Evolutionary conservation across 108 stramenopile species (phyloP).

Genomic region (Chaetoceros tenuissimus): DNA sequence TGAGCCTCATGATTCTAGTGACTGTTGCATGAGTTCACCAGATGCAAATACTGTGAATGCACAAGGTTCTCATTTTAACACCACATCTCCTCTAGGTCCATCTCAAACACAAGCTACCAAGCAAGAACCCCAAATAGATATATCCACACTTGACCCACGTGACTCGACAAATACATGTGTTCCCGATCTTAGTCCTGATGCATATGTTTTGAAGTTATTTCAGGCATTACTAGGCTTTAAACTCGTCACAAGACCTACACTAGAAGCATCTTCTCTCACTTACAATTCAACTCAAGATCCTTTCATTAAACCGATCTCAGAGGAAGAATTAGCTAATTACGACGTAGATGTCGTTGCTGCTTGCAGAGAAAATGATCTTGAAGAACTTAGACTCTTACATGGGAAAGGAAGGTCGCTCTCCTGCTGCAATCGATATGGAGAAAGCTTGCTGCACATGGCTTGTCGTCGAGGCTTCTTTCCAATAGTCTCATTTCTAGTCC

Average conservation of each 20-base stretch:
- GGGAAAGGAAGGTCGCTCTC: conserved; percentile 16
- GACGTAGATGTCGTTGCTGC: conserved; percentile 35
- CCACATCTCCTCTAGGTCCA: no score
- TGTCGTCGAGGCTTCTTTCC: conserved; percentile 61
- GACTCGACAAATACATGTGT: no score
- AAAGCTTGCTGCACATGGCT: conserved; percentile 76
- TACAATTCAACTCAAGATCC: not conserved
- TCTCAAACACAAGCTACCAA: no score
- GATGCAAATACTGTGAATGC: no score
- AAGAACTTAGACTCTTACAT: conserved; percentile 23
- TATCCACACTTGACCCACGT: no score
- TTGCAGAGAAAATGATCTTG: conserved; percentile 43
- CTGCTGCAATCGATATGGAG: conserved; percentile 79
- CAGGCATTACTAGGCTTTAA: conserved; percentile 20
- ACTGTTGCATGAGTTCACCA: no score
- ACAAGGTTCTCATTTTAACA: no score
- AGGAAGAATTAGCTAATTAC: conserved; percentile 60
- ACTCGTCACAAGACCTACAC: conserved; percentile 19
- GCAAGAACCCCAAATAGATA: no score
- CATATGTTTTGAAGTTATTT: conserved; percentile 26
- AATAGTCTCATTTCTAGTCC: conserved; percentile 52
- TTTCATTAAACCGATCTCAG: conserved; percentile 30
- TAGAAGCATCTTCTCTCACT: conserved; percentile 20
- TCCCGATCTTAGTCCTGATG: conserved; percentile 26
- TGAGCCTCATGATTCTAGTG: no score